Percentiles rank a stretch among this genome's conserved stretches.
Evolutionary conservation across 2,329 filamentous ascomycete genomes (phyloP).

Genomic region (Pyrenochaeta sp.): DNA sequence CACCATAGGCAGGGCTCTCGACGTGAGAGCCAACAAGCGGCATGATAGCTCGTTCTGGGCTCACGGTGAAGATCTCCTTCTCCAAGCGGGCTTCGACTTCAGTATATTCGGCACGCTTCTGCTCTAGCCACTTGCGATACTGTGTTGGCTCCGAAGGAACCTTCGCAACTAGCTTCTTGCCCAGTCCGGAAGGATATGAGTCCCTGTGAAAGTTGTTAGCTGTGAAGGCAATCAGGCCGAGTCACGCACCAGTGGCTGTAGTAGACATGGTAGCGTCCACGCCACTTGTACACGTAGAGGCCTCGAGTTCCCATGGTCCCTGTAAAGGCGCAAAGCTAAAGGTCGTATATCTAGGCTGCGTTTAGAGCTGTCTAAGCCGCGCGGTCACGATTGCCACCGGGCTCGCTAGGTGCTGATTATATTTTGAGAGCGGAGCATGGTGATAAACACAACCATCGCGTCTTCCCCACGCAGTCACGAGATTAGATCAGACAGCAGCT

Average conservation of each 20-base stretch:
- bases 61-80: background rate
- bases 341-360: background rate
- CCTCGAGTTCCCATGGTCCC: slow-evolving; percentile 8
- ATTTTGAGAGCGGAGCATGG: too few species aligned
- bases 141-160: slow-evolving; percentile 1
- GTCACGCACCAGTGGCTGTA: slow-evolving; percentile 3
- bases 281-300: slow-evolving; percentile 3
- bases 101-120: slow-evolving; percentile 5
- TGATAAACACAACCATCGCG: background rate
- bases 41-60: background rate
- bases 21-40: too few species aligned
- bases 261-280: slow-evolving; percentile 9
- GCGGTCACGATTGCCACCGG: too few species aligned
- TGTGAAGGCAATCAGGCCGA: background rate
- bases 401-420: too few species aligned
- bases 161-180: background rate
- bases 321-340: background rate
- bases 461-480: background rate
- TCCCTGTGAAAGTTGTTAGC: background rate
- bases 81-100: background rate
- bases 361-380: too few species aligned
- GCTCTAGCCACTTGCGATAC: background rate
- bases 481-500: background rate
- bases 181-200: slow-evolving; percentile 4
- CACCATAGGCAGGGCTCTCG: background rate